Evolutionary conservation across 2,329 filamentous ascomycete genomes (phyloP).

Genomic region (Pseudogymnoascus sp.): DNA sequence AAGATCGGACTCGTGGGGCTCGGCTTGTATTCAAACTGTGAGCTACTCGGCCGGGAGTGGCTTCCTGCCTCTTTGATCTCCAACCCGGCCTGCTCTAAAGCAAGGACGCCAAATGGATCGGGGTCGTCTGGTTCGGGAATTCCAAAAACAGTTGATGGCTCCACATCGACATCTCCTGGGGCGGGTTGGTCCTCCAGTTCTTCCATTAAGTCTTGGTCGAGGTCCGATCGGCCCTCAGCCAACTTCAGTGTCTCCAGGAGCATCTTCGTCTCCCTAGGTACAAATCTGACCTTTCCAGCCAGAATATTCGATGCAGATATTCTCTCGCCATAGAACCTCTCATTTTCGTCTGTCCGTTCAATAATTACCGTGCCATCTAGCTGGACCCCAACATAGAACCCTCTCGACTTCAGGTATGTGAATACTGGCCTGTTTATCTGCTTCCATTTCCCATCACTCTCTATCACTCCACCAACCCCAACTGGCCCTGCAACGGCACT

Average conservation of each 20-base stretch:
- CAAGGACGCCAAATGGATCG: conserved; percentile 84
- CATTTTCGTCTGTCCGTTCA: conserved; percentile 81
- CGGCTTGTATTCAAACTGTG: conserved; percentile 74
- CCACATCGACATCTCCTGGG: conserved; percentile 63
- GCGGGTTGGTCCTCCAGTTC: conserved; percentile 56
- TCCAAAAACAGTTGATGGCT: conserved; percentile 53
- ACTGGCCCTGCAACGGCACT: conserved; percentile 70
- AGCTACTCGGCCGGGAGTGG: conserved; percentile 62
- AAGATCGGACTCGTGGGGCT: conserved; percentile 66
- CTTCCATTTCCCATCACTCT: conserved; percentile 32
- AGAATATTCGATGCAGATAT: conserved; percentile 55
- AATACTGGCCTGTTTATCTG: conserved; percentile 64
- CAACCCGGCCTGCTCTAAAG: conserved; percentile 81
- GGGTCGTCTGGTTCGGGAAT: conserved; percentile 73
- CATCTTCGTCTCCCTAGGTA: conserved; percentile 33
- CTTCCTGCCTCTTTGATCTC: conserved; percentile 87
- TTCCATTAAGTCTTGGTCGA: conserved; percentile 59
- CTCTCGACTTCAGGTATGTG: conserved; percentile 82
- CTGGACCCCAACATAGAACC: conserved; percentile 79
- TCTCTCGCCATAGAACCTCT: conserved; percentile 68
- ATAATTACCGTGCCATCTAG: conserved; percentile 82
- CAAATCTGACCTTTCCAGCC: conserved; percentile 24
- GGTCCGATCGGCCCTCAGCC: conserved; percentile 72
- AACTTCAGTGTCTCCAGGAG: conserved; percentile 68
- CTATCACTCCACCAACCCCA: conserved; percentile 56